phyloP scores from a whole-genome alignment of 176 grass and related monocot genomes.

The Raddia distichophylla region DNA sequence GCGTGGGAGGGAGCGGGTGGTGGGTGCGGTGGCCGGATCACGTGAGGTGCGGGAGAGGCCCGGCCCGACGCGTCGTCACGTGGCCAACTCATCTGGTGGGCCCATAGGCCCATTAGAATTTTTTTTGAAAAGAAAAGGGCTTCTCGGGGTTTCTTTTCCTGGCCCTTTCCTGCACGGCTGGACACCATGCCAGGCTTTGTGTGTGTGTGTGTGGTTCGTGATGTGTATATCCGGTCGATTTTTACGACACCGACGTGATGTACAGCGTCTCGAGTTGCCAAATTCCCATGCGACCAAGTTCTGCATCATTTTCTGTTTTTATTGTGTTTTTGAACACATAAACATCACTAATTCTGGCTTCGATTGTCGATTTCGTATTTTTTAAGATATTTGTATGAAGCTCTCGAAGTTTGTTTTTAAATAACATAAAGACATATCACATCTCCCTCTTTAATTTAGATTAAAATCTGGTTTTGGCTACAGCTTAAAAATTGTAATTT shows the following conservation, averaged over 20 bases:
- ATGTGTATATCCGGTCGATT: neutral
- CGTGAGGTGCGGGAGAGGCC: slow-evolving; percentile 17
- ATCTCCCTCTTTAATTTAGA: too few relatives aligned
- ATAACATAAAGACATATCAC: too few relatives aligned
- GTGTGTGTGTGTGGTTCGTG: neutral
- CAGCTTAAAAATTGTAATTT: too few relatives aligned
- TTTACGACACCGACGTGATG: neutral
- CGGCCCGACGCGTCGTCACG: slow-evolving; percentile 51
- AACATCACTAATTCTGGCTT: too few relatives aligned
- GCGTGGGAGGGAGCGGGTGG: slow-evolving; percentile 26
- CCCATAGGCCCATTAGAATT: neutral
- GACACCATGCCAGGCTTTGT: neutral
- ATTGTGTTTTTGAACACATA: too few relatives aligned
- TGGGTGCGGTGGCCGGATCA: slow-evolving; percentile 36
- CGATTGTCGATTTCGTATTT: too few relatives aligned
- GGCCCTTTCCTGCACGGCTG: neutral
- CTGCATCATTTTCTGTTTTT: too few relatives aligned
- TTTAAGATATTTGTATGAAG: too few relatives aligned
- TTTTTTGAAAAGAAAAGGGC: too few relatives aligned
- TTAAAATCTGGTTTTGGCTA: too few relatives aligned
- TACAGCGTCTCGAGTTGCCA: neutral
- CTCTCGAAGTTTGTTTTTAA: too few relatives aligned
- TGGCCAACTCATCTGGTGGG: slow-evolving; percentile 62
- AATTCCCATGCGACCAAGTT: neutral
- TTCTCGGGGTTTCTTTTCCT: neutral